A percentile compares a stretch with the other conserved stretches of the same genome.
These are phyloP conservation scores for Globisporangium mamillatum DNA, from an alignment of 352 stramenopile species.

Conservation along the genomic window DNA sequence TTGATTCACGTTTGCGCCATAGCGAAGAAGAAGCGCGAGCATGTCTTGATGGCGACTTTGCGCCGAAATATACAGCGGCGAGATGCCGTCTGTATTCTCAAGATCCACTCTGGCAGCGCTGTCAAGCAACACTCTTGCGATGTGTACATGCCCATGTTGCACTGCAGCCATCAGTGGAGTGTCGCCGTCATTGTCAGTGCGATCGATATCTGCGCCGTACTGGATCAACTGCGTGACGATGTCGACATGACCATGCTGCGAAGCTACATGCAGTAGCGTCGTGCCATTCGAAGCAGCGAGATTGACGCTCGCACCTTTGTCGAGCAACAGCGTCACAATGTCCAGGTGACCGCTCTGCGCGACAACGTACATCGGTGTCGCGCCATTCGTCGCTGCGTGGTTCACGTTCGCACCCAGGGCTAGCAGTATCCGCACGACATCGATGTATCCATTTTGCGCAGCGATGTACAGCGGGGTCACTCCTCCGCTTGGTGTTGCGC, in stretches of 20 bases:
- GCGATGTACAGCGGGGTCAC: conserved; percentile 9
- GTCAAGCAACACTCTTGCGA: conserved; percentile 7
- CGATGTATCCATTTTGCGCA: conserved; percentile 1
- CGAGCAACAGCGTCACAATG: not conserved
- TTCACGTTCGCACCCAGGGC: not conserved
- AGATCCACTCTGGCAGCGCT: not conserved
- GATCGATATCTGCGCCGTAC: not conserved
- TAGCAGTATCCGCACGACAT: conserved; percentile 5
- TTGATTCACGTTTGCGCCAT: conserved; percentile 2
- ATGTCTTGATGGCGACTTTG: not conserved
- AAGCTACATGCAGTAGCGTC: conserved; percentile 10
- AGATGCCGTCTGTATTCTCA: not conserved
- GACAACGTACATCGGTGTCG: conserved; percentile 4
- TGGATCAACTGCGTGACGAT: conserved; percentile 2
- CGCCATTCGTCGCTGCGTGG: not conserved
- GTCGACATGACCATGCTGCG: conserved; percentile 4
- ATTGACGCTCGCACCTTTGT: not conserved
- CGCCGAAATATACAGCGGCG: not conserved
- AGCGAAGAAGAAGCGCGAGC: not conserved
- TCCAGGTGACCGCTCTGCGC: not conserved
- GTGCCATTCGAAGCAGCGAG: conserved; percentile 1
- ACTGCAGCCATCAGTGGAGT: conserved; percentile 10
- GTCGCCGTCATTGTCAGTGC: conserved; percentile 3
- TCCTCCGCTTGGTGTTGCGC: not conserved
- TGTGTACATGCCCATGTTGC: not conserved